Evolutionary conservation across 768 basidiomycete genomes (phyloP).

Genomic region (Trametes coccinea): DNA sequence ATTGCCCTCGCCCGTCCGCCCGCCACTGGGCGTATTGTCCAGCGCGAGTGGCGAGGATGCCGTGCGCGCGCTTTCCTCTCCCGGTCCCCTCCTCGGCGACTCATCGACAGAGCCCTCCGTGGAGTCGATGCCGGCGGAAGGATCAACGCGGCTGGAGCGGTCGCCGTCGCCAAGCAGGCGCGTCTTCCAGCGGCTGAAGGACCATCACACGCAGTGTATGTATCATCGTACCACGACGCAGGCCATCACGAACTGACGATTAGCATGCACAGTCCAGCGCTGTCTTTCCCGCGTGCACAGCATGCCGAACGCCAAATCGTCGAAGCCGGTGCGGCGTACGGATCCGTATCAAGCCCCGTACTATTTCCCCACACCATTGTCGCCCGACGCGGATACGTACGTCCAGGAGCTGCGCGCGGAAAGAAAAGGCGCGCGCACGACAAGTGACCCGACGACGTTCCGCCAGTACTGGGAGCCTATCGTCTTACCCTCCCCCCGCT

Average conservation of each 20-base stretch:
- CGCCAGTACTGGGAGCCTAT: conserved; percentile 10
- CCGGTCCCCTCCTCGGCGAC: not conserved
- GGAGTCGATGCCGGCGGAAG: not conserved
- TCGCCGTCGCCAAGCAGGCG: not conserved
- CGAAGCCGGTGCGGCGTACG: conserved; percentile 38
- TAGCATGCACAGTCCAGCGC: conserved; percentile 8
- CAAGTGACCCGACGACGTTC: not conserved
- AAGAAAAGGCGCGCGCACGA: not conserved
- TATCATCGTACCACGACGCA: not conserved
- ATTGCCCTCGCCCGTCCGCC: not conserved
- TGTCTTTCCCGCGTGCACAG: conserved; percentile 16
- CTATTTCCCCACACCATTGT: conserved; percentile 53
- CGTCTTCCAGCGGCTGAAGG: conserved; percentile 8
- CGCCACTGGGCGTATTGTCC: not conserved
- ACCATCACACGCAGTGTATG: conserved; percentile 10
- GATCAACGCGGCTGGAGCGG: not conserved
- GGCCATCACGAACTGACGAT: too few relatives aligned
- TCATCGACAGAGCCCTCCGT: conserved; percentile 3
- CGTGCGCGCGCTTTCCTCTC: not conserved
- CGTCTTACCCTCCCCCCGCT: not conserved
- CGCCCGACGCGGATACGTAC: conserved; percentile 38
- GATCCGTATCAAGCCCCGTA: conserved; percentile 67
- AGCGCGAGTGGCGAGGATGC: not conserved
- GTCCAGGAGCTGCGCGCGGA: conserved; percentile 20
- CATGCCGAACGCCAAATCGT: conserved; percentile 9